Base-by-base conservation (phyloP, 306 rosid species). In the Corylus avellana region DNA sequence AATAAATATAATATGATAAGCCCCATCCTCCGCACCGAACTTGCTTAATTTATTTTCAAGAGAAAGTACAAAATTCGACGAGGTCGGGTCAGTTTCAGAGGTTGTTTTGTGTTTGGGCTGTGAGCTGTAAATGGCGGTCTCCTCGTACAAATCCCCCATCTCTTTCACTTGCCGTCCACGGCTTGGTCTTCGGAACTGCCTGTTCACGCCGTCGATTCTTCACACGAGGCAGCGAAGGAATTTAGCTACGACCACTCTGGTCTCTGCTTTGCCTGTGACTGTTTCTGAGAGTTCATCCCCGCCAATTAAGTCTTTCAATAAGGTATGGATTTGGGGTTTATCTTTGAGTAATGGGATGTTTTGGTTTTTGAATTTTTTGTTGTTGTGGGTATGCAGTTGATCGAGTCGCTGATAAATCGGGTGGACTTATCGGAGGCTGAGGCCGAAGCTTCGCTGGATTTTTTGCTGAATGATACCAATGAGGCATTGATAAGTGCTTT, bases 401-500 rank as follows among this genome's bases (percentile, higher is more conserved):
- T 95, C 6, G 98, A 95, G 62, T 83, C 97, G 44, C 70, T 95
- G 87, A 85, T 95, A 54, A 71, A 75, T 59, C 70, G 94, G 1
- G 91, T 87, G 81, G 85, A 88, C 82, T 85, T 92, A 37, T 81
- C 98, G 32, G 97, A 91, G 77, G 56, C 83, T 6, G 90, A 93
- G 80, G 94, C 98, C 0, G 98, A 91, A 79, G 84, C 83, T 3
- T 89, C 97, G 53, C 82, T 93, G 73, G 86, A 95, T 7, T 88
- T 89, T 75, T 77, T 95, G 81, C 79, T 93, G 82, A 76, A 72
- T 58, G 99, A 86, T 53, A 81, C 88, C 8, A 85, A 80, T 35
- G 99, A 93, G 81, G 91, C 99, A 39, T 74, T 92, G 75, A 91
- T 93, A n/a, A 90, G 99, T 78, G 97, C 99, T 14, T 78, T 93